Evolutionary conservation across 306 rosid species (phyloP).

Genomic region (Rosa chinensis): DNA sequence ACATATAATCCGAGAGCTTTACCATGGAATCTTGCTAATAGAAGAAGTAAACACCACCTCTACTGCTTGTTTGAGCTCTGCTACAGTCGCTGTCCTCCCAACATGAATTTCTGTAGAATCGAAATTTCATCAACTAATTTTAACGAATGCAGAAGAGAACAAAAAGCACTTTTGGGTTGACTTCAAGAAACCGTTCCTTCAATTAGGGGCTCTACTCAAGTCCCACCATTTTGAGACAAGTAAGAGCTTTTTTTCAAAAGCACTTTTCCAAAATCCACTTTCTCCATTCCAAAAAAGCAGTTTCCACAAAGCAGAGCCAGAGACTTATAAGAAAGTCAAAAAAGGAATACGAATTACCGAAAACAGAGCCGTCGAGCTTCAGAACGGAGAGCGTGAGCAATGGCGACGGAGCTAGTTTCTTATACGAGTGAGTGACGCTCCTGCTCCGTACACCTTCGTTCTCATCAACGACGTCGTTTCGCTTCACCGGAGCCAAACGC

Average conservation of each 20-base stretch:
- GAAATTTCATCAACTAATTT: neutral
- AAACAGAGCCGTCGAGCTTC: conserved; percentile 51
- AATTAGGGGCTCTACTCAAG: no score
- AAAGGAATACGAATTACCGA: conserved; percentile 28
- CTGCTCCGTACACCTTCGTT: neutral
- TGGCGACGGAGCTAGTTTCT: conserved; percentile 33
- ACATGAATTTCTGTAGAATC: conserved; percentile 32
- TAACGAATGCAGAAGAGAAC: neutral
- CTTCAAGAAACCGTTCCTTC: neutral
- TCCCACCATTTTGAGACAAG: neutral
- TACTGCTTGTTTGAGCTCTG: conserved; percentile 41
- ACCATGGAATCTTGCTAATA: conserved; percentile 43
- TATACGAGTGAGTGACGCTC: conserved; percentile 18
- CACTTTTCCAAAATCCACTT: neutral
- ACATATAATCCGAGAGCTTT: neutral
- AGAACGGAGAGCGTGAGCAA: conserved; percentile 43
- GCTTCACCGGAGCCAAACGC: conserved; percentile 24
- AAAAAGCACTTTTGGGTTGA: neutral
- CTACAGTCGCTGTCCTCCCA: conserved; percentile 39
- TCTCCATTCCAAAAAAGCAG: neutral
- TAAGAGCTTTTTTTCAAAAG: neutral
- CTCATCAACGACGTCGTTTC: conserved; percentile 20
- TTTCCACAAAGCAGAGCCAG: neutral
- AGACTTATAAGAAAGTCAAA: neutral
- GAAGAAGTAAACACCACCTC: conserved; percentile 41